Evolutionary conservation across 768 basidiomycete genomes (phyloP), one percentile per base, ranked within the genome.

Genomic region (Mycena floridula): DNA sequence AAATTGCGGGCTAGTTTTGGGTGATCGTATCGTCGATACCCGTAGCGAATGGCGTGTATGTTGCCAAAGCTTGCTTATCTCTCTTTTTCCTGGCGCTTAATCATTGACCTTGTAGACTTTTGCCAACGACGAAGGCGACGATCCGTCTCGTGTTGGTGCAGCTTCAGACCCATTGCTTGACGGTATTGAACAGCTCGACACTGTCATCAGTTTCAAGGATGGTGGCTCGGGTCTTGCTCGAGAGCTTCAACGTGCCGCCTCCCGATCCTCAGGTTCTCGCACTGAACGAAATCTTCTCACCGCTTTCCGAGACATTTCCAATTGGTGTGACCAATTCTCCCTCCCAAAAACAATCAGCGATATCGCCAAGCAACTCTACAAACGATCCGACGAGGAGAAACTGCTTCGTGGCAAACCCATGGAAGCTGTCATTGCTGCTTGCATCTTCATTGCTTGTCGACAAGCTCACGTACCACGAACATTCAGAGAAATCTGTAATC

Each of bases 71-170:
- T 28, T 44, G 46, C 38, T 22, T 38, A n/a, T 44, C 23, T 44
- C 49, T 52, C 52, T 25, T 35, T 48, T 42, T 26, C 36, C 51
- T 49, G 43, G 49, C 51, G 47, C 36, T 21, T 48, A 40, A 42
- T 47, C 48, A 36, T 25, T 53, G 42, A 54, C 26, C 8, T 22
- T 49, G n/a, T 70, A 97, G 89, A 98, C 96, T 49, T 99, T 99
- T 65, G 96, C 96, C 53, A 96, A 98, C 61, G 95, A 97, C 57
- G 96, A 99, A 72, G 94, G 95, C 50, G 95, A 97, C 62, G 96
- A 99, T 63, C 96, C 96, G 50, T 98, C 96, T 53, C 96, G 96
- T 86, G 96, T 99, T 54, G 96, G 96, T 69, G 93, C 91, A 44
- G 92, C 93, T 36, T 81, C 85, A 16, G 92, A 97, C 64, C 91